Percentiles rank a stretch among this genome's conserved stretches.
phyloP scores from a whole-genome alignment of 345 rosid genomes.

The Arabis alpina region DNA sequence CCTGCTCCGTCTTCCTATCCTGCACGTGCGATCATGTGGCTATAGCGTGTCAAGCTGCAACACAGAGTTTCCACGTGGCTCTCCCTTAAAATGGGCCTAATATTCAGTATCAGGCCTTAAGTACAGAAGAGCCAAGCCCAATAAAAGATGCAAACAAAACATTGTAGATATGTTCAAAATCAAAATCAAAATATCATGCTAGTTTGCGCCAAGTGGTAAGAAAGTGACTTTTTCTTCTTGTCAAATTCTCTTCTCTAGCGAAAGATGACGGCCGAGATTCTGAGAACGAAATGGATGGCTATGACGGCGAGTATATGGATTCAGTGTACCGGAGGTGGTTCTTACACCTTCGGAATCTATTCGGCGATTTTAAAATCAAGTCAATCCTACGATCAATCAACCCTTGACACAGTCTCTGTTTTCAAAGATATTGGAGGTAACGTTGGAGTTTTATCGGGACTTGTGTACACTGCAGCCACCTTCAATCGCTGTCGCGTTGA shows the following conservation, averaged over 20 bases:
- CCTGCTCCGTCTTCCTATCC: conserved; percentile 21
- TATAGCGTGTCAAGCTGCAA: background rate
- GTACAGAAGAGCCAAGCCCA: background rate
- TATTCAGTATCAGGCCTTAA: background rate
- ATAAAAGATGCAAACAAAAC: background rate
- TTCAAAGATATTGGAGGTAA: conserved; percentile 73
- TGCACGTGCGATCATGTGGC: conserved; percentile 29
- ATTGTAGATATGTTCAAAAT: background rate
- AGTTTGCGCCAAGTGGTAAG: conserved; percentile 27
- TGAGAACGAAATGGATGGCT: conserved; percentile 59
- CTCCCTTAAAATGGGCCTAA: background rate
- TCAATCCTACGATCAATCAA: conserved; percentile 70
- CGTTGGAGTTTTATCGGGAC: conserved; percentile 64
- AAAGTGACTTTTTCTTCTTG: background rate
- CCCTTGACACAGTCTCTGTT: conserved; percentile 74
- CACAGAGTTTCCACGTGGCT: conserved; percentile 15
- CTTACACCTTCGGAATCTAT: conserved; percentile 77
- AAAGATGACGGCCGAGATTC: conserved; percentile 20
- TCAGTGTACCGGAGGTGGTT: conserved; percentile 63
- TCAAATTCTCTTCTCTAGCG: conserved; percentile 3
- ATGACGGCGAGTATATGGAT: conserved; percentile 80
- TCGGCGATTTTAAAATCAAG: conserved; percentile 64
- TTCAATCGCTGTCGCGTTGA: background rate
- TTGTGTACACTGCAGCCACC: conserved; percentile 54
- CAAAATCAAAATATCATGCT: background rate